These are phyloP conservation scores for Wickerhamomyces bovis DNA, from an alignment of 805 yeast species.

Conservation along the genomic window DNA sequence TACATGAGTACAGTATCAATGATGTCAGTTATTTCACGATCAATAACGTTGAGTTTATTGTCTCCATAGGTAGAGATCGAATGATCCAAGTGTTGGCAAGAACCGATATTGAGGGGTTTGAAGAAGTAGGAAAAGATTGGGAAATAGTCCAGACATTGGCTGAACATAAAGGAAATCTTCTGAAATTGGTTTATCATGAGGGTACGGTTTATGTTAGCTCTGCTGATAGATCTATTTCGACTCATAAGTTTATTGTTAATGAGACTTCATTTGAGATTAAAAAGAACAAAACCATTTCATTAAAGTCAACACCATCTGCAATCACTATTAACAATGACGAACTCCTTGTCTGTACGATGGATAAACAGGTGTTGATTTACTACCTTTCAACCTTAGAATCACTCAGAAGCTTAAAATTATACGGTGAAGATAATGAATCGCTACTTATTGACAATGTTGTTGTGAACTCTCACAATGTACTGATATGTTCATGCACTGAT, in stretches of 20 bases:
- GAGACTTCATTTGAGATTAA: conserved; percentile 20
- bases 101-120: conserved; percentile 4
- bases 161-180: conserved; percentile 48
- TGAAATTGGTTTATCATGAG: conserved; percentile 28
- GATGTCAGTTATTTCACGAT: conserved; percentile 34
- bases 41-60: conserved; percentile 27
- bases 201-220: conserved; percentile 46
- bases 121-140: conserved; percentile 34
- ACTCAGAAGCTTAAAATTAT: conserved; percentile 34
- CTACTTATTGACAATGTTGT: conserved; percentile 40
- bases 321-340: conserved; percentile 33
- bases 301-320: conserved; percentile 45
- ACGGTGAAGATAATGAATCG: conserved; percentile 37
- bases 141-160: conserved; percentile 53
- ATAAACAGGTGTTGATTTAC: conserved; percentile 40
- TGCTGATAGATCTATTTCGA: conserved; percentile 53
- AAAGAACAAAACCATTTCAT: conserved; percentile 41
- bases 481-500: conserved; percentile 46
- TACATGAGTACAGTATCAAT: conserved; percentile 48
- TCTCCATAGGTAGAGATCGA: conserved; percentile 53
- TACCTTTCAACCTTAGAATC: conserved; percentile 28
- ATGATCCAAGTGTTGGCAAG: conserved; percentile 50
- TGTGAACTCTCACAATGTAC: conserved; percentile 23
- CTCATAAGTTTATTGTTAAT: conserved; percentile 34
- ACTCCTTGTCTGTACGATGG: conserved; percentile 46